Evolutionary conservation across 2,329 filamentous ascomycete species (phyloP), one percentile per base, ranked within the genome.

Genomic region (Allantophomopsis lycopodina): DNA sequence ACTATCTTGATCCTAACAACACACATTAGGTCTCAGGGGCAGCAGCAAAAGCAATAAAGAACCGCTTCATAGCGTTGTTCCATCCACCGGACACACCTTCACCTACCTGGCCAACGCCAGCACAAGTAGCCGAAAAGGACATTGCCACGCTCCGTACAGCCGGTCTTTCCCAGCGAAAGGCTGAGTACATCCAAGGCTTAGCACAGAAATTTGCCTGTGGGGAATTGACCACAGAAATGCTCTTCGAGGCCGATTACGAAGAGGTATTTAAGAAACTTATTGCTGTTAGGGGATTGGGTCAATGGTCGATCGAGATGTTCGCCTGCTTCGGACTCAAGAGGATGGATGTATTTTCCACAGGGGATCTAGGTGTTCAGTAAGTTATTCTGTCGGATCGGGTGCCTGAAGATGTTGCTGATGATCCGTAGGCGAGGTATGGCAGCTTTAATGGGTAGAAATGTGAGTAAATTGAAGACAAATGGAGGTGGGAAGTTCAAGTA

Each of bases 241-340:
- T 96, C 15, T 73, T 83, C 39, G 73, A 76, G 30, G 86, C 85
- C 2, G 73, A 76, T 5, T 91, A 98, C 56, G 88, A 94, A 38
- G 83, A 94, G 49, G 71, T 98, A 7, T 68, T 95, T 46, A 74
- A 83, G 58, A 80, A 73, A 56, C 67, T 98, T 36, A 85, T 83
- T 36, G 83, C 87, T 1, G 87, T 98, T 5, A 71, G 89, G 8
- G 91, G 91, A 0, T 62, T 96, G 37, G 91, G 91, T 0, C 71
- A 70, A 40, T 96, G 91, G 91, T 88, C 80, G 36, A 87, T 94
- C 12, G 88, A 95, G 65, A 96, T 98, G 91, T 98, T 98, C 66
- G 85, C 88, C 37, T 86, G 83, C 60, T 96, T 98, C 60, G 83
- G 76, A n/a, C 66, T 98, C 32, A 96, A 95, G 69, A 71, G 88